Evolutionary conservation across 225 moss, liverwort and hornwort genomes (phyloP).

Genomic region (Bryum argenteum): DNA sequence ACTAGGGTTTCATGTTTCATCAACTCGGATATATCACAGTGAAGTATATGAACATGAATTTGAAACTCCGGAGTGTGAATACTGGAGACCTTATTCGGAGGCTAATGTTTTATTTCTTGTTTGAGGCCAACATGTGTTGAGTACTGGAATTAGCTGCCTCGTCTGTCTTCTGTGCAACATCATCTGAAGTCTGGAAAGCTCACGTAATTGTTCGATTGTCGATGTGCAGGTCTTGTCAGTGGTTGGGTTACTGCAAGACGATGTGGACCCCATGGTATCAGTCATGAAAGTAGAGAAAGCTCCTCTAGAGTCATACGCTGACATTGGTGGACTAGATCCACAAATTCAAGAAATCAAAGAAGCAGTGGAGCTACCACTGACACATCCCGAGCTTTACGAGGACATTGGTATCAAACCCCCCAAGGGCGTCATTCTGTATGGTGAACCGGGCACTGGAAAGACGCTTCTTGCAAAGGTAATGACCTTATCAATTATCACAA

Average conservation of each 20-base stretch:
- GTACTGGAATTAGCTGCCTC: background rate
- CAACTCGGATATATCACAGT: background rate
- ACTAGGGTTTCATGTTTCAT: constrained; percentile 22
- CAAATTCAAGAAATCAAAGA: constrained; percentile 88
- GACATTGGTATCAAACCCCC: constrained; percentile 87
- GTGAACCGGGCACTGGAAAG: constrained; percentile 84
- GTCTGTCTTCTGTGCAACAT: background rate
- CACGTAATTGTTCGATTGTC: background rate
- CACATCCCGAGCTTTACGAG: constrained; percentile 85
- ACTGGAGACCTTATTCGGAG: too few species aligned
- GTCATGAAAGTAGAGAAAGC: constrained; percentile 90
- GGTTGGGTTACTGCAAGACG: constrained; percentile 80
- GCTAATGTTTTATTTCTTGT: background rate
- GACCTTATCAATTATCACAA: background rate
- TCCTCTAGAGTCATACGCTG: constrained; percentile 83
- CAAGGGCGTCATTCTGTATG: constrained; percentile 80
- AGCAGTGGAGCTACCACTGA: constrained; percentile 80
- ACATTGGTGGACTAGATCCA: constrained; percentile 83
- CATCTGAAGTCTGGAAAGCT: background rate
- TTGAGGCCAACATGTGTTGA: background rate
- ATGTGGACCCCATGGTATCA: constrained; percentile 85
- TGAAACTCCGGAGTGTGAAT: background rate
- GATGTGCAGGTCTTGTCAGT: constrained; percentile 72
- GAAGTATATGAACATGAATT: too few species aligned
- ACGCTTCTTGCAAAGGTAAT: constrained; percentile 79